Base-by-base conservation (phyloP, 164 flowering plant species). In the Cinnamomum chago region DNA sequence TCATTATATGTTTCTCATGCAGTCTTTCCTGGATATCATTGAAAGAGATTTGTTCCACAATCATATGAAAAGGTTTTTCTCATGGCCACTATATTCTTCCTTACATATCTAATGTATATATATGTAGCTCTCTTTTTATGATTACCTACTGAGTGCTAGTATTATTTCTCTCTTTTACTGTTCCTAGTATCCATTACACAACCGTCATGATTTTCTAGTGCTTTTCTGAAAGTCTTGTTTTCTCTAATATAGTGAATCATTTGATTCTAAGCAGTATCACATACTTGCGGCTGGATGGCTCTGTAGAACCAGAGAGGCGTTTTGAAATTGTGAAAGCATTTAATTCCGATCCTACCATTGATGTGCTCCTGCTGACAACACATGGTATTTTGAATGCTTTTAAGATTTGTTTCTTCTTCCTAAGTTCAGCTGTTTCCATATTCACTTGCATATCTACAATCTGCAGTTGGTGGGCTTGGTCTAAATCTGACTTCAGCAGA, bases 321-420 rank as follows among this genome's bases (percentile, higher is more conserved):
- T 96, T 96, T 85, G 98, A 96, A 0, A 96, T 96, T 65, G 99
- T 96, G 72, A 96, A 92, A 81, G 84, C 97, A 58, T 96, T 94
- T 83, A 96, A 96, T 82, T 94, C 99, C 18, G 99, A 96, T 80
- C 99, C 99, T 50, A 94, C 98, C 3, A 96, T 96, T 74, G 99
- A 96, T 84, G 97, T 80, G 3, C 82, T 96, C 81, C 86, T 96
- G 68, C 94, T 96, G 27, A 96, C 99, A 27, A 96, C 98, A 50
- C 99, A 96, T 89, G 97, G 99, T 93, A 40, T 40, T 40, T 40
- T 40, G 47, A 40, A 40, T 5, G 47, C 47, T 40, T 40, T 40
- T 40, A 87, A 11, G 84, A 62, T 47, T 58, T 68, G 20, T 24
- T 65, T 72, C 35, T 55, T 78, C 13, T 0, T 6, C 62, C 68